Conservation (phyloP, 805 yeast species). For the Candida easanensis region DNA sequence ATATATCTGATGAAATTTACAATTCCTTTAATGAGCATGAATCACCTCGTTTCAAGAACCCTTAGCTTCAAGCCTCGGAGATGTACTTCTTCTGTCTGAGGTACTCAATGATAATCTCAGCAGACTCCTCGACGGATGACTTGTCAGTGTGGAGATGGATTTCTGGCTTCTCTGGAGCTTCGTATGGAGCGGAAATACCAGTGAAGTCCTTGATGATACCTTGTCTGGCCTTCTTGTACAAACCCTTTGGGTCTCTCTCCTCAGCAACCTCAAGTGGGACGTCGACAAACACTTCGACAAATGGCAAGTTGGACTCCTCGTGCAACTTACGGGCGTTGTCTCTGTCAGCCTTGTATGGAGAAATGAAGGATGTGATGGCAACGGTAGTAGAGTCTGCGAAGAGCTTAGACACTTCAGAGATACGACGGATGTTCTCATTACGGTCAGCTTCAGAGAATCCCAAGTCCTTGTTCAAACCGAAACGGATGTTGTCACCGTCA, state of each 20-base stretch:
- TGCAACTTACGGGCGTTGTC: constrained; percentile 84
- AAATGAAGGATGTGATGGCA: constrained; percentile 87
- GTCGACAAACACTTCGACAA: constrained; percentile 87
- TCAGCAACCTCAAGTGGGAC: constrained; percentile 95
- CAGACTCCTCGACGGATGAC: constrained; percentile 76
- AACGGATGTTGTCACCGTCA: constrained; percentile 93
- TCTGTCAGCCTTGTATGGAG: constrained; percentile 87
- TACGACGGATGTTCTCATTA: constrained; percentile 92
- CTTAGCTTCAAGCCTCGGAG: neutral
- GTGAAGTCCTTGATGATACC: constrained; percentile 93
- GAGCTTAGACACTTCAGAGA: constrained; percentile 89
- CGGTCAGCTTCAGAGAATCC: constrained; percentile 92
- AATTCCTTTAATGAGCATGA: neutral
- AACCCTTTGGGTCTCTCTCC: constrained; percentile 95
- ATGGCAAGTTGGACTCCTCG: constrained; percentile 69
- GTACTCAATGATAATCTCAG: constrained; percentile 66
- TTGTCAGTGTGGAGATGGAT: constrained; percentile 74
- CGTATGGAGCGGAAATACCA: constrained; percentile 94
- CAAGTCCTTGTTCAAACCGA: constrained; percentile 91
- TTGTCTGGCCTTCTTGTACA: constrained; percentile 94
- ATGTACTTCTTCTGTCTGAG: constrained; percentile 47
- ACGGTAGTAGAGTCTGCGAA: constrained; percentile 92
- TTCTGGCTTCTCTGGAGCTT: constrained; percentile 85
- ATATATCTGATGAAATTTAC: too few species aligned
- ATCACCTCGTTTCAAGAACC: too few species aligned